Evolutionary conservation across 1,139 yeast genomes (phyloP).

Genomic region (Kodamaea ohmeri): DNA sequence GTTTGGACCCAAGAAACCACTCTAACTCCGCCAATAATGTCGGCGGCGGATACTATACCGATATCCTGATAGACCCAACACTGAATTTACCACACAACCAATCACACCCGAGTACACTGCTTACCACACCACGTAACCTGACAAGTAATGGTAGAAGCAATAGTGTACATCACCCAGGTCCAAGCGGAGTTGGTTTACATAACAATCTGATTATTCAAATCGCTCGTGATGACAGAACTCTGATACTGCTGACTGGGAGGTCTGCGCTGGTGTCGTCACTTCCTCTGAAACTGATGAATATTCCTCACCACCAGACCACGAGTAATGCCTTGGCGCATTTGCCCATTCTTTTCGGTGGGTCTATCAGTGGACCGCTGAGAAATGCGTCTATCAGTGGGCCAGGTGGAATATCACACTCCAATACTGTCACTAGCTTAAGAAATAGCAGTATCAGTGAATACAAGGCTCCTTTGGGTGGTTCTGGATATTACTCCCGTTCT

Average conservation of each 20-base stretch:
- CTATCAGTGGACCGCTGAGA: slow-evolving; percentile 44
- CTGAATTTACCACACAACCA: slow-evolving; percentile 48
- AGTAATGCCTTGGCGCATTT: slow-evolving; percentile 43
- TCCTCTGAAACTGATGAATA: slow-evolving; percentile 49
- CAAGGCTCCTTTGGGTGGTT: slow-evolving; percentile 12
- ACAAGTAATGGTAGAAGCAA: slow-evolving; percentile 15
- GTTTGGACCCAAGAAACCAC: slow-evolving; percentile 37
- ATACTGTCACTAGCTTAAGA: slow-evolving; percentile 41
- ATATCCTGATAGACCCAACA: slow-evolving; percentile 46
- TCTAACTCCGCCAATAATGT: slow-evolving; percentile 27
- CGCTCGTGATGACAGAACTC: slow-evolving; percentile 39
- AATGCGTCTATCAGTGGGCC: slow-evolving; percentile 42
- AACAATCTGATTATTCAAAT: slow-evolving; percentile 47
- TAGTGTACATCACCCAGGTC: slow-evolving; percentile 5
- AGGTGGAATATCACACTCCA: slow-evolving; percentile 29
- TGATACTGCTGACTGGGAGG: slow-evolving; percentile 33
- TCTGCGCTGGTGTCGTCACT: slow-evolving; percentile 41
- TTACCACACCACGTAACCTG: slow-evolving; percentile 40
- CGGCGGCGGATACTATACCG: slow-evolving; percentile 50
- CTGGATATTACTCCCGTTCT: slow-evolving; percentile 41
- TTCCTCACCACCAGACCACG: slow-evolving; percentile 47
- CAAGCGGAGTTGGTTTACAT: slow-evolving; percentile 21
- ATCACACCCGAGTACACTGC: slow-evolving; percentile 34
- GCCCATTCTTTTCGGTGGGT: slow-evolving; percentile 44
- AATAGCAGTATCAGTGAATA: slow-evolving; percentile 36